Evolutionary conservation across 257 asterid genomes (phyloP).

Genomic region (Solanum infundibuliforme): DNA sequence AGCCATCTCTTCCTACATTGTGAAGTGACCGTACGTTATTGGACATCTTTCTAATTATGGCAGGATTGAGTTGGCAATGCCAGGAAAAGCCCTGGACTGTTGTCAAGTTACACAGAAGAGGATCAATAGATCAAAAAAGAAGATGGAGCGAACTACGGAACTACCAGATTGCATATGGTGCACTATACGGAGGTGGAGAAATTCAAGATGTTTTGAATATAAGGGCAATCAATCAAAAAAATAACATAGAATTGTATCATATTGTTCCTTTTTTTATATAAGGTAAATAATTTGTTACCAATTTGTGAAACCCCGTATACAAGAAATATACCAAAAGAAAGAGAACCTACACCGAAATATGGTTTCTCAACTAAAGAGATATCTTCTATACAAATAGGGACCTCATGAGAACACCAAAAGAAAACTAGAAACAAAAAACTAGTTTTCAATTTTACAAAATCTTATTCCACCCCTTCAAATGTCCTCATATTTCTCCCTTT

Average conservation of each 20-base stretch:
- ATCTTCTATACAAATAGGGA: neutral
- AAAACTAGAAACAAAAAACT: neutral
- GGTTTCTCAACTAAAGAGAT: neutral
- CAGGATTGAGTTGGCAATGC: neutral
- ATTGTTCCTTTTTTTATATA: neutral
- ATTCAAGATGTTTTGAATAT: neutral
- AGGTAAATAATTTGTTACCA: neutral
- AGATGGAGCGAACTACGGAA: neutral
- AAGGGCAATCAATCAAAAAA: neutral
- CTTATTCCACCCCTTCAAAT: neutral
- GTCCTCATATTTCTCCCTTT: neutral
- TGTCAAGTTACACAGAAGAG: neutral
- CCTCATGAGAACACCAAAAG: neutral
- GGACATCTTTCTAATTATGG: neutral
- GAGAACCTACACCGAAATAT: neutral
- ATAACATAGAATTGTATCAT: neutral
- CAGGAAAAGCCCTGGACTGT: neutral
- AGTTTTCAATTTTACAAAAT: neutral
- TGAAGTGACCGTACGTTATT: neutral
- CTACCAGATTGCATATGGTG: neutral
- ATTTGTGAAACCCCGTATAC: neutral
- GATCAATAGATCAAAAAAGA: neutral
- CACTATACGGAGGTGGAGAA: neutral
- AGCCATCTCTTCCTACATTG: neutral
- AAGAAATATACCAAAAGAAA: neutral